Conservation (phyloP, 495 filamentous ascomycete genomes). For the Hypoxylon subgilvum region DNA sequence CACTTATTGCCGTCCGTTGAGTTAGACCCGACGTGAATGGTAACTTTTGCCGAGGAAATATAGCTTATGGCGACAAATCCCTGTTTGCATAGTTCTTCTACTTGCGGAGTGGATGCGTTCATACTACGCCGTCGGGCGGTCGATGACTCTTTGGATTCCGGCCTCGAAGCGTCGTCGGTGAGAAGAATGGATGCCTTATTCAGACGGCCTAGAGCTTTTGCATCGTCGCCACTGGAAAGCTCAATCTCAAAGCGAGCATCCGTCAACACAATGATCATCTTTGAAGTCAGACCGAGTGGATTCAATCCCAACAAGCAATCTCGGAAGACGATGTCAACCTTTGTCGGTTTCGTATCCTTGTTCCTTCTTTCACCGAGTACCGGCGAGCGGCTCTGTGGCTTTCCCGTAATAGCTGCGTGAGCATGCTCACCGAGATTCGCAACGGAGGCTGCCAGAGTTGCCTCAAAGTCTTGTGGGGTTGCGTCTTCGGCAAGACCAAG, state of each 20-base stretch:
- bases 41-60: constrained; percentile 77
- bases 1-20: constrained; percentile 63
- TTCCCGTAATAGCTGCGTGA: constrained; percentile 50
- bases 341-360: constrained; percentile 54
- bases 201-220: constrained; percentile 68
- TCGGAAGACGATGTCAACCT: constrained; percentile 72
- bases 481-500: constrained; percentile 70
- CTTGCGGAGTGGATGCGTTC: constrained; percentile 62
- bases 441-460: constrained; percentile 79
- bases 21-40: constrained; percentile 59
- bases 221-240: constrained; percentile 64
- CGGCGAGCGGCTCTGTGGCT: constrained; percentile 17
- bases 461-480: constrained; percentile 74
- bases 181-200: constrained; percentile 82
- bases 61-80: constrained; percentile 86
- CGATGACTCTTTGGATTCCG: constrained; percentile 54
- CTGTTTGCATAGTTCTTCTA: constrained; percentile 65
- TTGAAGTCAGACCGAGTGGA: constrained; percentile 74
- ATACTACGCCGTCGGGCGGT: constrained; percentile 52
- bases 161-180: constrained; percentile 73
- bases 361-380: constrained; percentile 32
- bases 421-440: constrained; percentile 72
- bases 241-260: constrained; percentile 70
- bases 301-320: constrained; percentile 88
- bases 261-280: constrained; percentile 76